These are phyloP conservation scores for Fusarium redolens DNA, from an alignment of 2,329 filamentous ascomycete species.

Conservation along the genomic window DNA sequence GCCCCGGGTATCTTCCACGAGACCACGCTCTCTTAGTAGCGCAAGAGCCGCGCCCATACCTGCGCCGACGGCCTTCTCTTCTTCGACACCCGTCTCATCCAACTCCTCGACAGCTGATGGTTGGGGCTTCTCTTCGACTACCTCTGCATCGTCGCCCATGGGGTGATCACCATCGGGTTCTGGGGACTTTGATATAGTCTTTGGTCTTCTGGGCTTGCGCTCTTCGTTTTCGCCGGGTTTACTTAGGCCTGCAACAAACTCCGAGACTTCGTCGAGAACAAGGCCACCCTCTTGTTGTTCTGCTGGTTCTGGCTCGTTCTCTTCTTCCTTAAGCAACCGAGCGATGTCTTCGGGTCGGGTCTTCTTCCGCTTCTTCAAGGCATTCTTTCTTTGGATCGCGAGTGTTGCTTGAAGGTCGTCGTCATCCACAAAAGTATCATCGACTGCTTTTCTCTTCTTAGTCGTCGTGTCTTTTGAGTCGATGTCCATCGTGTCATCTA, in stretches of 20 bases:
- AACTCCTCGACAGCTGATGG: constrained; percentile 50
- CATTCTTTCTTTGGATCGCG: constrained; percentile 82
- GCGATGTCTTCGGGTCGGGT: constrained; percentile 87
- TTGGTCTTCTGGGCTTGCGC: constrained; percentile 62
- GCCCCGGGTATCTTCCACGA: constrained; percentile 75
- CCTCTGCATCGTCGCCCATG: constrained; percentile 53
- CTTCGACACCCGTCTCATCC: constrained; percentile 77
- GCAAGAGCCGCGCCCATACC: constrained; percentile 86
- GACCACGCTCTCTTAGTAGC: constrained; percentile 85
- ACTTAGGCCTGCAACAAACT: constrained; percentile 89
- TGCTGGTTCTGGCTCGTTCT: constrained; percentile 60
- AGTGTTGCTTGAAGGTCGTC: constrained; percentile 91
- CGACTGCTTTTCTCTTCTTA: constrained; percentile 72
- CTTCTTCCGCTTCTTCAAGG: constrained; percentile 92
- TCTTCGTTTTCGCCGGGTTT: constrained; percentile 70
- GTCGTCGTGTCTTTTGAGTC: constrained; percentile 65
- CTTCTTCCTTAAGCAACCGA: constrained; percentile 77
- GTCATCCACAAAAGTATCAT: constrained; percentile 84
- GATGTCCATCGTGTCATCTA: constrained; percentile 76
- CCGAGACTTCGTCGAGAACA: constrained; percentile 94
- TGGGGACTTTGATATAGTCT: constrained; percentile 49
- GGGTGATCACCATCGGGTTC: constrained; percentile 56
- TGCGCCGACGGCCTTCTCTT: constrained; percentile 81
- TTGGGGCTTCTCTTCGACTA: constrained; percentile 52
- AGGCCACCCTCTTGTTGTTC: constrained; percentile 67